These are phyloP conservation scores for Neurospora sp. DNA, from an alignment of 2,329 filamentous ascomycete genomes.

Conservation along the genomic window DNA sequence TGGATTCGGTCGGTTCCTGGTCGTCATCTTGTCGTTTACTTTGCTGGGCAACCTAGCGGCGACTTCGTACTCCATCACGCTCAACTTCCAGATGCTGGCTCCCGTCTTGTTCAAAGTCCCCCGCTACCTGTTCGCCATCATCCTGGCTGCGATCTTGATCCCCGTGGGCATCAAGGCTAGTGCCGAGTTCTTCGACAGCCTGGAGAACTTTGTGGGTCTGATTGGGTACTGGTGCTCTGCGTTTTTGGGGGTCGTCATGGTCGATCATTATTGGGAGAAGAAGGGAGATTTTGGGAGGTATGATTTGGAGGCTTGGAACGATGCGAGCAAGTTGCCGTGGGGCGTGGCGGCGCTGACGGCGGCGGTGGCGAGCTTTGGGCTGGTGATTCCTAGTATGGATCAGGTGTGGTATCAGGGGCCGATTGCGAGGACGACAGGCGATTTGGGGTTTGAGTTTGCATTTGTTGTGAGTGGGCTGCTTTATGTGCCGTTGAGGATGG, in stretches of 20 bases:
- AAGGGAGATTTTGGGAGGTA: constrained; percentile 13
- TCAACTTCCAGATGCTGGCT: constrained; percentile 45
- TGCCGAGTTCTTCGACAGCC: constrained; percentile 30
- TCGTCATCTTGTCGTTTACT: constrained; percentile 47
- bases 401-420: constrained; percentile 35
- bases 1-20: constrained; percentile 53
- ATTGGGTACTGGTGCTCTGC: constrained; percentile 37
- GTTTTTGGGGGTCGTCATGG: constrained; percentile 30
- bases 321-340: constrained; percentile 15
- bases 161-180: constrained; percentile 27
- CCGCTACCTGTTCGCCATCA: constrained; percentile 30
- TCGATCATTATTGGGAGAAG: constrained; percentile 21
- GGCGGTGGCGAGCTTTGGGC: constrained; percentile 13
- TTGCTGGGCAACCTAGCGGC: constrained; percentile 50
- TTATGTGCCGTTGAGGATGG: constrained; percentile 30
- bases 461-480: constrained; percentile 31
- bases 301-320: constrained; percentile 18
- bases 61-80: constrained; percentile 51
- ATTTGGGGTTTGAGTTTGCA: constrained; percentile 36
- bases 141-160: constrained; percentile 31
- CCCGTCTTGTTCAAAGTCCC: constrained; percentile 30
- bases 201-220: constrained; percentile 34
- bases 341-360: constrained; percentile 20
- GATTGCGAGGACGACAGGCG: constrained; percentile 31
- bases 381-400: constrained; percentile 31